A percentile compares a stretch with the other conserved stretches of the same genome.
Evolutionary conservation across 257 asterid species (phyloP).

Genomic region (Nicotiana otophora): DNA sequence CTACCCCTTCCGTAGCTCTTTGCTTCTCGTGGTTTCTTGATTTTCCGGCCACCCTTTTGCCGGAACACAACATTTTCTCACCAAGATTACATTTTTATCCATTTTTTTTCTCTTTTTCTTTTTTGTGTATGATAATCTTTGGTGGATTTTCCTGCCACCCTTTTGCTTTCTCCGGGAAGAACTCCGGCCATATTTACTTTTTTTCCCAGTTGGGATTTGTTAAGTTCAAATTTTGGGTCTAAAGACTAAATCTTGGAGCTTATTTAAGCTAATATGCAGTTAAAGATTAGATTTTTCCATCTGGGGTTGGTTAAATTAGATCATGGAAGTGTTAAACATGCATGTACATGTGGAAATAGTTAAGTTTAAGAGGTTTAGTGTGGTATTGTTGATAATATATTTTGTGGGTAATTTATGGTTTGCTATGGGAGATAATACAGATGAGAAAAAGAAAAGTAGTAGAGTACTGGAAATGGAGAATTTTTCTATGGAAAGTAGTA

Average conservation of each 20-base stretch:
- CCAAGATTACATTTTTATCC: not conserved
- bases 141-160: not conserved
- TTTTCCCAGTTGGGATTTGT: not conserved
- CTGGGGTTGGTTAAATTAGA: slow-evolving; percentile 36
- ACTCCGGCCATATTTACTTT: not conserved
- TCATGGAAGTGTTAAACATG: slow-evolving; percentile 34
- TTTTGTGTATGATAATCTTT: not conserved
- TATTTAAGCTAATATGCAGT: slow-evolving; percentile 39
- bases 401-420: slow-evolving; percentile 11
- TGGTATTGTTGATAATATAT: slow-evolving; percentile 4
- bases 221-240: not conserved
- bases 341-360: slow-evolving; percentile 14
- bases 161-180: not conserved
- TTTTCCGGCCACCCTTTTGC: slow-evolving; percentile 21
- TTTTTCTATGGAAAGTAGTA: slow-evolving; percentile 39
- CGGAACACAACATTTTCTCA: slow-evolving; percentile 3
- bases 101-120: not conserved
- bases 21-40: slow-evolving; percentile 9
- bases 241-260: slow-evolving; percentile 26
- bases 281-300: slow-evolving; percentile 28
- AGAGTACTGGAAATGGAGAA: slow-evolving; percentile 47
- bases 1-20: not conserved
- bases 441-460: slow-evolving; percentile 27
- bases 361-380: slow-evolving; percentile 12
- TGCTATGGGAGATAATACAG: slow-evolving; percentile 50